Conservation (phyloP, 2,329 filamentous ascomycete genomes). For the Tolypocladium nubicola region DNA sequence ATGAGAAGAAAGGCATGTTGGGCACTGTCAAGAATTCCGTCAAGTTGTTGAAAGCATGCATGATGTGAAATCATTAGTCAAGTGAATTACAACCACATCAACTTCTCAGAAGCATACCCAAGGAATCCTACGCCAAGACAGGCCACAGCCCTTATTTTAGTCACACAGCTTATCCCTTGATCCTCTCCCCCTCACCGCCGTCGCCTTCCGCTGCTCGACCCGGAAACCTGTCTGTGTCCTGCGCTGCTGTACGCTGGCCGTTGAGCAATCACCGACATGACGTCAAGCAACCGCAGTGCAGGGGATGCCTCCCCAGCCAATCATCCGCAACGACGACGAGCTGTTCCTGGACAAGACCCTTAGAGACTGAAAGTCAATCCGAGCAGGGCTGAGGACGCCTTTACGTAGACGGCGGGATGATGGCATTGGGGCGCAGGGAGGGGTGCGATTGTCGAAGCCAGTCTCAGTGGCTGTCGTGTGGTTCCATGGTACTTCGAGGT, state of each 20-base stretch:
- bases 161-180: neutral
- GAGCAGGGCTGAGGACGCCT: neutral
- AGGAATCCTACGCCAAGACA: no score
- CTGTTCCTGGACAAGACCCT: neutral
- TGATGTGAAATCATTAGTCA: neutral
- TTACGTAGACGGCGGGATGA: neutral
- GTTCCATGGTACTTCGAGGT: neutral
- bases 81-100: neutral
- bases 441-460: neutral
- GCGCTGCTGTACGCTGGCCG: neutral
- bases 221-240: neutral
- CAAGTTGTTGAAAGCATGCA: neutral
- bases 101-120: neutral
- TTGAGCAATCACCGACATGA: neutral
- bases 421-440: neutral
- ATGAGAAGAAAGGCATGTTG: slow-evolving; percentile 21
- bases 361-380: neutral
- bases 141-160: neutral
- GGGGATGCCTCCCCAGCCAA: neutral
- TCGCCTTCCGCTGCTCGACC: neutral
- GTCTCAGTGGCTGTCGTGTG: neutral
- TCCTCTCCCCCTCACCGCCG: neutral
- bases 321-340: neutral
- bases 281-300: neutral
- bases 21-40: neutral